Base-by-base conservation (phyloP, 23 red algal species). In the Gracilaria gracilis region DNA sequence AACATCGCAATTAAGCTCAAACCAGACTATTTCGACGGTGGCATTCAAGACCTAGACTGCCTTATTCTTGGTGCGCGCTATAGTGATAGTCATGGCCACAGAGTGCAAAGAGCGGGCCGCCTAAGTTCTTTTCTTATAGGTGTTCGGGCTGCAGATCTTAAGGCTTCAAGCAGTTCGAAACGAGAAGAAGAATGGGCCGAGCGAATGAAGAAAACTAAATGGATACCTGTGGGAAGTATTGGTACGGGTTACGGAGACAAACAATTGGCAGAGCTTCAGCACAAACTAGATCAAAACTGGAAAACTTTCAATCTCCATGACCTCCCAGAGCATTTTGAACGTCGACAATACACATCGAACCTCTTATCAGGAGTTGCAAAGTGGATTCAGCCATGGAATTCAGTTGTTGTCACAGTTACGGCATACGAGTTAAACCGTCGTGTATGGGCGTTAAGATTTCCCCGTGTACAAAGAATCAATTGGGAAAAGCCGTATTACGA, bases 11-110 rank as follows among this genome's bases (percentile, higher is more conserved):
- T 97, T 55, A 97, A 97, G 84, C 87, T 97, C 25, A 97, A 97
- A 50, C 89, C 95, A 13, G 95, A 97, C 71, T 97, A 93, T 53
- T 94, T 97, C 38, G 79, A 90, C 51, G 95, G 90, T 15, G 87
- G 91, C 1, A 77, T 97, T 58, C 44, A 76, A 28, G 95, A 97
- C 55, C 59, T 97, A 59, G 95, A 97, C 48, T 87, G 93, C 14
- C 83, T 97, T 33, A 97, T 97, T 47, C 77, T 97, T 21, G 95
- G 95, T 23, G 95, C 75, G 8, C 84, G 82, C 49, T 91, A 82
- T 69, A 88, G 89, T 47, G 87, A 34, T 27, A 90, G 91, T 31
- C 76, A 49, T 21, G 91, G 91, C 12, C 80, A 82, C 47, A 36
- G 81, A 42, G 75, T 47, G 12, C 76, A 82, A 31, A 61, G 91